phyloP scores from a whole-genome alignment of 169 alveolate species.

The Pseudocohnilembus persalinus region DNA sequence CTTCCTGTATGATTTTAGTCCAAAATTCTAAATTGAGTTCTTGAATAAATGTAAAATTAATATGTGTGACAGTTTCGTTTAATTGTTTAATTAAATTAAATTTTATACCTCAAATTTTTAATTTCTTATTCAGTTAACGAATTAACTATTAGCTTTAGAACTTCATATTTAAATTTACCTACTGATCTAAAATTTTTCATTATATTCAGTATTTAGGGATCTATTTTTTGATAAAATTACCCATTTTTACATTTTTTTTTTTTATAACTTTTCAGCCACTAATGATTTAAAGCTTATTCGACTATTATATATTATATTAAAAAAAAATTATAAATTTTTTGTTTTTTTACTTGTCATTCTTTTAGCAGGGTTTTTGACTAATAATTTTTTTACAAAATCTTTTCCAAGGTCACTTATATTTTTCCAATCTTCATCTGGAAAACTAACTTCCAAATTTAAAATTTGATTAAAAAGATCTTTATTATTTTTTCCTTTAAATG shows the following conservation, averaged over 20 bases:
- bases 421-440: background rate
- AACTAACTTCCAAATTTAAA: background rate
- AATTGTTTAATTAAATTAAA: no score
- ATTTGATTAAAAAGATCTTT: background rate
- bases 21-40: slow-evolving; percentile 4
- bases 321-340: no score
- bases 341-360: background rate
- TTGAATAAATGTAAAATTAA: no score
- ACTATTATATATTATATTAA: background rate
- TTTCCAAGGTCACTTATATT: background rate
- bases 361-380: background rate
- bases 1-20: slow-evolving; percentile 41
- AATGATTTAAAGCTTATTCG: background rate
- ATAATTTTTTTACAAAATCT: background rate
- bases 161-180: slow-evolving; percentile 38
- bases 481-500: background rate
- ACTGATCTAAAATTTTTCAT: slow-evolving; percentile 31
- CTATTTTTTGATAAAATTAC: background rate
- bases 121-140: slow-evolving; percentile 29
- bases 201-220: slow-evolving; percentile 9
- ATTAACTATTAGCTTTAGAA: slow-evolving; percentile 26
- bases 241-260: background rate
- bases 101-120: slow-evolving; percentile 8
- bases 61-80: no score
- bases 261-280: background rate